These are phyloP conservation scores for Neurospora africana DNA, from an alignment of 495 filamentous ascomycete species.

Conservation along the genomic window DNA sequence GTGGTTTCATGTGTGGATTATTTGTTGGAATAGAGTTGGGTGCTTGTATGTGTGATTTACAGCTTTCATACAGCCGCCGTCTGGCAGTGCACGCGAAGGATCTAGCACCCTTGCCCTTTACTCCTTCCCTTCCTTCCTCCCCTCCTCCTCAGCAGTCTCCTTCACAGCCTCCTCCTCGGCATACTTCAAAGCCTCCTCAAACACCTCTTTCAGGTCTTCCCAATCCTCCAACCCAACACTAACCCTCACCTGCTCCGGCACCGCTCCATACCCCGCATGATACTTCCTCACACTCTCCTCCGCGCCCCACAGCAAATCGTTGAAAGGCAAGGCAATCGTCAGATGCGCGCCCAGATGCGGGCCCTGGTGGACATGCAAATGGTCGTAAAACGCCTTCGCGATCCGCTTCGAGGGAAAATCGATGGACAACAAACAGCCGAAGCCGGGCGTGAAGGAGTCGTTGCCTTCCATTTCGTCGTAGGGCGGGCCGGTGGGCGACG, in stretches of 20 bases:
- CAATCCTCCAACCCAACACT: constrained; percentile 32
- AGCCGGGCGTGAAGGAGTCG: constrained; percentile 24
- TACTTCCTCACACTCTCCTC: constrained; percentile 10
- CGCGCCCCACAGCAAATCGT: constrained; percentile 24
- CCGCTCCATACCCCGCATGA: constrained; percentile 20
- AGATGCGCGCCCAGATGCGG: constrained; percentile 40
- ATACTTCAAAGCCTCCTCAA: constrained; percentile 20
- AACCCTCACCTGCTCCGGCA: constrained; percentile 26
- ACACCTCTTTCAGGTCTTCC: constrained; percentile 23
- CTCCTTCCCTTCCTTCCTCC: background rate
- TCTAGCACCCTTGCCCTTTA: background rate
- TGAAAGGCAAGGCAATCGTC: constrained; percentile 33
- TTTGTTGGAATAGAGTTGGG: no score
- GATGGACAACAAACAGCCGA: constrained; percentile 31
- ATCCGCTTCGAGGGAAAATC: constrained; percentile 27
- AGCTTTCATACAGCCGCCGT: no score
- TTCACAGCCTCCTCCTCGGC: background rate
- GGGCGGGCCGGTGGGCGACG: background rate
- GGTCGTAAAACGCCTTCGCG: constrained; percentile 31
- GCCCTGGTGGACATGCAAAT: constrained; percentile 29
- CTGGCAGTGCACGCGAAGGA: no score
- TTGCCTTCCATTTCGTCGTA: background rate
- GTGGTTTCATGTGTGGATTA: no score
- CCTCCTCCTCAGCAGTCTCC: background rate
- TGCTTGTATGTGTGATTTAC: no score